A percentile compares a stretch with the other conserved stretches of the same genome.
These are phyloP conservation scores for Colletotrichum sp. DNA, from an alignment of 2,329 filamentous ascomycete genomes.

Conservation along the genomic window DNA sequence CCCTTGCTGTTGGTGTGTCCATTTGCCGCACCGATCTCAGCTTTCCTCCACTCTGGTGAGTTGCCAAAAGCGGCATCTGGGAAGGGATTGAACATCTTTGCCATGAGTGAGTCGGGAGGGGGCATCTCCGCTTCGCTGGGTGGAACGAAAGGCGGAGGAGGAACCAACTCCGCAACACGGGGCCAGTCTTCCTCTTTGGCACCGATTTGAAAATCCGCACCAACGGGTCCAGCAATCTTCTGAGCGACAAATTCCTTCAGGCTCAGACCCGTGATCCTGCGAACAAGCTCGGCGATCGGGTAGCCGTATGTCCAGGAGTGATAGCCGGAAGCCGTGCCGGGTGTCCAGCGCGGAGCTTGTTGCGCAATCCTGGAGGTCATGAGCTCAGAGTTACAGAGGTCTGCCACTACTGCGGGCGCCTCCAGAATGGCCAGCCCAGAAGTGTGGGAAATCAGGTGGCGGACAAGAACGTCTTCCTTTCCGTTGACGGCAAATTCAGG, in stretches of 20 bases:
- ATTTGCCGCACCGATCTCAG: slow-evolving; percentile 47
- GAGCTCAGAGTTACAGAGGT: slow-evolving; percentile 35
- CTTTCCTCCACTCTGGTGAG: slow-evolving; percentile 37
- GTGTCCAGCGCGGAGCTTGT: slow-evolving; percentile 49
- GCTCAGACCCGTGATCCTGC: slow-evolving; percentile 42
- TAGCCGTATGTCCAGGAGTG: slow-evolving; percentile 44
- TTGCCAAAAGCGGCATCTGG: slow-evolving; percentile 23
- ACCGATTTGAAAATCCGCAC: slow-evolving; percentile 53
- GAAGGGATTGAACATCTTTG: slow-evolving; percentile 29
- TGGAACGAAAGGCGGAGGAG: slow-evolving; percentile 18
- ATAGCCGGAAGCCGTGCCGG: slow-evolving; percentile 48
- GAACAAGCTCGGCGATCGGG: slow-evolving; percentile 47
- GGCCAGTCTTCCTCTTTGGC: slow-evolving; percentile 43
- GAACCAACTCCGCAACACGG: slow-evolving; percentile 41
- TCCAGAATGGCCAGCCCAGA: slow-evolving; percentile 40
- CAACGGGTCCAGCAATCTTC: slow-evolving; percentile 42
- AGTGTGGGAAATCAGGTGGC: slow-evolving; percentile 45
- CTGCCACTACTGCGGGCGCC: slow-evolving; percentile 30
- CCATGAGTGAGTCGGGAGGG: slow-evolving; percentile 27
- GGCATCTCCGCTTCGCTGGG: slow-evolving; percentile 16
- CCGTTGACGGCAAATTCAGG: slow-evolving; percentile 49
- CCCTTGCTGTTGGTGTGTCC: slow-evolving; percentile 51
- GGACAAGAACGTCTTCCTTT: slow-evolving; percentile 42
- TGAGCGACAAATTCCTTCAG: slow-evolving; percentile 44
- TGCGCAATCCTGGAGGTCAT: slow-evolving; percentile 38